Evolutionary conservation across 768 basidiomycete species (phyloP).

Genomic region (Phlegmacium glaucopus): DNA sequence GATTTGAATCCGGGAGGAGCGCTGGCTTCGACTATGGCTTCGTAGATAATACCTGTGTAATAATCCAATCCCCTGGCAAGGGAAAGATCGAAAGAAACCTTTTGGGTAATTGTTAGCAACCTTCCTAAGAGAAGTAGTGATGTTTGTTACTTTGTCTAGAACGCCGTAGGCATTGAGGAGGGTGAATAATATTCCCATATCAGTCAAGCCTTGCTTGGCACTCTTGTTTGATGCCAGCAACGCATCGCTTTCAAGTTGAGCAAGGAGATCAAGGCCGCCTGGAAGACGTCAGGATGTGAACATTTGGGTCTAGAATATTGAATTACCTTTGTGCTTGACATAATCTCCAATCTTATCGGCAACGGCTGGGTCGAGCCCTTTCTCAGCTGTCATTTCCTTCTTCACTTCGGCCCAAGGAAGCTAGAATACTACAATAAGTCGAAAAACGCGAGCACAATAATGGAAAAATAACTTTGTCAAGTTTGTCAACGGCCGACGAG

Average conservation of each 20-base stretch:
- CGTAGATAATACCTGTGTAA: slow-evolving; percentile 98
- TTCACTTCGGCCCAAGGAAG: slow-evolving; percentile 88
- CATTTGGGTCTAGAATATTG: neutral
- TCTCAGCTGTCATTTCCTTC: slow-evolving; percentile 96
- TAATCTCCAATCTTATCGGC: slow-evolving; percentile 98
- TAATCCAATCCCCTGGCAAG: slow-evolving; percentile 98
- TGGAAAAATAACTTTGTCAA: slow-evolving; percentile 54
- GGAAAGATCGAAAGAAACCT: slow-evolving; percentile 96
- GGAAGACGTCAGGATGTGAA: neutral
- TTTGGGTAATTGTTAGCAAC: neutral
- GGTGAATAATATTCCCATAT: slow-evolving; percentile 83
- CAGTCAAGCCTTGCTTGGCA: slow-evolving; percentile 79
- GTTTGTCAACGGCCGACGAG: slow-evolving; percentile 95
- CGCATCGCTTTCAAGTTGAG: slow-evolving; percentile 60
- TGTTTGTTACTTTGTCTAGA: slow-evolving; percentile 58
- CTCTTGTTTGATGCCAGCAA: slow-evolving; percentile 63
- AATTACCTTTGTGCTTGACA: slow-evolving; percentile 88
- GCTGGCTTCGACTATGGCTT: slow-evolving; percentile 90
- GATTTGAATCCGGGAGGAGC: slow-evolving; percentile 81
- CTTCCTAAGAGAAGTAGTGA: neutral
- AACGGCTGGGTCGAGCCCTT: slow-evolving; percentile 73
- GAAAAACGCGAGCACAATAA: no score
- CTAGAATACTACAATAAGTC: slow-evolving; percentile 32
- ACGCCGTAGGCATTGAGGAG: slow-evolving; percentile 81
- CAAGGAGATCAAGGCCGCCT: slow-evolving; percentile 81